These are phyloP conservation scores for Picochlorum sp. DNA, from an alignment of 139 green algal species.

Conservation along the genomic window DNA sequence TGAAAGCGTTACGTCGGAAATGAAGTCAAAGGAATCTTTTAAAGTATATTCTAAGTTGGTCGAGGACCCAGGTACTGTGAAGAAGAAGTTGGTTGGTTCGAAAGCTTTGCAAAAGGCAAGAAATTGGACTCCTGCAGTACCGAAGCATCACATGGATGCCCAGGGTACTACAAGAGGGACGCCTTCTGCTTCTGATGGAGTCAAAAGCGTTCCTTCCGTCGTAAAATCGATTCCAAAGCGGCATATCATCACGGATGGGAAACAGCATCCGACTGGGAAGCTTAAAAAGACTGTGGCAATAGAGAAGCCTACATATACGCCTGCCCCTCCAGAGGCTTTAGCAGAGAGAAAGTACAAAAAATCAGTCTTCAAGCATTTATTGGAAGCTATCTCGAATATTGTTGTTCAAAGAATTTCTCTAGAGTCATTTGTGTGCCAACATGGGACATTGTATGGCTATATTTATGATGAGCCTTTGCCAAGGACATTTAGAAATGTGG, in stretches of 20 bases:
- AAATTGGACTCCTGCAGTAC: conserved; percentile 3
- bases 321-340: conserved; percentile 24
- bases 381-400: conserved; percentile 3
- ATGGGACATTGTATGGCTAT: conserved; percentile 19
- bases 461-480: conserved; percentile 30
- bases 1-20: neutral
- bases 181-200: too few relatives aligned
- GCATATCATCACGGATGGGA: neutral
- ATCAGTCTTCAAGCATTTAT: neutral
- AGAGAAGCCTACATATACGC: conserved; percentile 21
- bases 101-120: conserved; percentile 12
- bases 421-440: conserved; percentile 12
- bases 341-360: conserved; percentile 2
- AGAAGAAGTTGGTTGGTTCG: conserved; percentile 7
- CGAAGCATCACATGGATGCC: neutral
- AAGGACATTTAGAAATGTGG: conserved; percentile 20
- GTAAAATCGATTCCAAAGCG: too few relatives aligned
- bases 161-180: too few relatives aligned
- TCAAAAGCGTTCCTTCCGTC: too few relatives aligned
- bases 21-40: neutral
- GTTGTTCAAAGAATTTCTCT: conserved; percentile 11
- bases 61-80: neutral
- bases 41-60: neutral
- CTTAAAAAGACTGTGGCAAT: neutral
- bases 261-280: neutral